Percentiles rank a stretch among this genome's conserved stretches.
These are phyloP conservation scores for Colletotrichum lentis DNA, from an alignment of 2,329 filamentous ascomycete species.

Conservation along the genomic window DNA sequence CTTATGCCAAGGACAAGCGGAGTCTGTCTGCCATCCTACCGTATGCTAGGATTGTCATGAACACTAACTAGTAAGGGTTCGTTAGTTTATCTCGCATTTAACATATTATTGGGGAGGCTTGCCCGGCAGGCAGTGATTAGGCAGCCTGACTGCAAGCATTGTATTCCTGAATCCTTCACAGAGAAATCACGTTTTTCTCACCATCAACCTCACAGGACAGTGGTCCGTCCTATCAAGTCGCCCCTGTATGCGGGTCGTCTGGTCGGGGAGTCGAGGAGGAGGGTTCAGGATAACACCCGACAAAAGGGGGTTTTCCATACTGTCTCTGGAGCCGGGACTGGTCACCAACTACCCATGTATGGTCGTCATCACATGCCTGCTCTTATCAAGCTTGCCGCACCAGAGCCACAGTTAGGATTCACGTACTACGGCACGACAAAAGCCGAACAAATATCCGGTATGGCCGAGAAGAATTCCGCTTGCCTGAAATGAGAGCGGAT, in stretches of 20 bases:
- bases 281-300: no score
- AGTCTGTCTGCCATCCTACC: no score
- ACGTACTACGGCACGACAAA: not conserved
- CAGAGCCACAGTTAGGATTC: not conserved
- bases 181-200: not conserved
- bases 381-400: not conserved
- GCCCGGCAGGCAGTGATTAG: no score
- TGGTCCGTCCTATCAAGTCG: not conserved
- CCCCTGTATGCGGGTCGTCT: slow-evolving; percentile 2
- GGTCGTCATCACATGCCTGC: no score
- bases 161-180: not conserved
- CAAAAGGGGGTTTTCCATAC: no score
- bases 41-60: no score
- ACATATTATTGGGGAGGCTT: no score
- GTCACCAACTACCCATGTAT: no score
- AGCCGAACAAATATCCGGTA: not conserved
- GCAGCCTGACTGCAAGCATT: not conserved
- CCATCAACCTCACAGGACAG: not conserved
- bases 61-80: no score
- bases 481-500: not conserved
- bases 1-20: no score
- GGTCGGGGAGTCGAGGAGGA: not conserved
- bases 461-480: not conserved
- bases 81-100: no score
- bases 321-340: no score